Percentiles rank a stretch among this genome's conserved stretches.
Evolutionary conservation across 2,329 filamentous ascomycete genomes (phyloP).

Genomic region (Claviceps lovelessii): DNA sequence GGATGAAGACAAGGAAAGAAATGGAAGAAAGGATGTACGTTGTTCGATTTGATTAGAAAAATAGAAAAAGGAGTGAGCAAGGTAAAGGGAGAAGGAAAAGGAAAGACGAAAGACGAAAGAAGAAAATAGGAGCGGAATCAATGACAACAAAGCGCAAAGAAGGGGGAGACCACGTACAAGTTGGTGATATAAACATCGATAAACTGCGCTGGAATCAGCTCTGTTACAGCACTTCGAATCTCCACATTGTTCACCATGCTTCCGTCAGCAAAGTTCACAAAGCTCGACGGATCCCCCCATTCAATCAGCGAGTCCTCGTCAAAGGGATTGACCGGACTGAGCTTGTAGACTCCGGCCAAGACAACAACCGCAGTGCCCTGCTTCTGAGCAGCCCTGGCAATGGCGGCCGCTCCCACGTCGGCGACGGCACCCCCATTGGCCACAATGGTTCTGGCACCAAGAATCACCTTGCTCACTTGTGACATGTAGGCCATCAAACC

Average conservation of each 20-base stretch:
- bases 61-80: too few relatives aligned
- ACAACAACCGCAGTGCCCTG: constrained; percentile 77
- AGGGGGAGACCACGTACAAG: constrained; percentile 24
- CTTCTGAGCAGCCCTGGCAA: constrained; percentile 72
- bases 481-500: constrained; percentile 91
- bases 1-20: not conserved
- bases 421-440: constrained; percentile 79
- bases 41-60: too few relatives aligned
- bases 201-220: constrained; percentile 64
- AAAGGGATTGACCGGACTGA: constrained; percentile 79
- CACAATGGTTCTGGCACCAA: constrained; percentile 75
- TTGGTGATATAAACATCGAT: constrained; percentile 80
- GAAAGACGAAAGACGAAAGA: not conserved
- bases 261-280: constrained; percentile 66
- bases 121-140: not conserved
- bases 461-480: constrained; percentile 84
- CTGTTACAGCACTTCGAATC: constrained; percentile 64
- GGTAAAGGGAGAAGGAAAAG: not conserved
- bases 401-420: constrained; percentile 66
- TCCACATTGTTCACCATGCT: constrained; percentile 64
- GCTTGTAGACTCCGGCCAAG: constrained; percentile 81
- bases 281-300: constrained; percentile 66
- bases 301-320: constrained; percentile 72
- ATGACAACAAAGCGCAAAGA: not conserved
- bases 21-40: not conserved